A percentile compares a stretch with the other conserved stretches of the same genome.
These are phyloP conservation scores for Yamadazyma trypodendri DNA, from an alignment of 1,139 yeast species.

Conservation along the genomic window DNA sequence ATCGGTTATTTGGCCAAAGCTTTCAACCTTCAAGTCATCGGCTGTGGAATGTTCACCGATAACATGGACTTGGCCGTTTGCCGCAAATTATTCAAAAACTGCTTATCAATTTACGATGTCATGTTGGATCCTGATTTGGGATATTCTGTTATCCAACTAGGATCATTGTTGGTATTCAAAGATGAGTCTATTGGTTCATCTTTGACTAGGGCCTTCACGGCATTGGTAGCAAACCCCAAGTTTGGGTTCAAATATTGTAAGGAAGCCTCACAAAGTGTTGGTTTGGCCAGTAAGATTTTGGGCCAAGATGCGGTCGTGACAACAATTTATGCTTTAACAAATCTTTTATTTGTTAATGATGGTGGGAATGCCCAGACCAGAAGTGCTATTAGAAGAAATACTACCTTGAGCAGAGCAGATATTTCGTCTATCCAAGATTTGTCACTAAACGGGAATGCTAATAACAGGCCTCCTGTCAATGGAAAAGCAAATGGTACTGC, in stretches of 20 bases:
- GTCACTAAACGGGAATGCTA: conserved; percentile 5
- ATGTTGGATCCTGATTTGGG: conserved; percentile 50
- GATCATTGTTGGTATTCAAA: conserved; percentile 51
- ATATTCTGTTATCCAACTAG: conserved; percentile 50
- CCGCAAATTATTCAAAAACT: conserved; percentile 34
- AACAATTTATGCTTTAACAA: conserved; percentile 81
- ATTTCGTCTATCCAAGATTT: conserved; percentile 17
- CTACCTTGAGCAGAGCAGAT: conserved; percentile 20
- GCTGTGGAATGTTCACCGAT: conserved; percentile 44
- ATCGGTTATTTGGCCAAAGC: conserved; percentile 44
- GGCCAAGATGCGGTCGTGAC: conserved; percentile 84
- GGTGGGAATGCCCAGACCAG: conserved; percentile 28
- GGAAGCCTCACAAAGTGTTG: conserved; percentile 41
- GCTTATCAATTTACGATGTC: conserved; percentile 40
- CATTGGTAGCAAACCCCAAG: conserved; percentile 46
- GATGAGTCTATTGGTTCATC: conserved; percentile 47
- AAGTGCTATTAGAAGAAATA: conserved; percentile 26
- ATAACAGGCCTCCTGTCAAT: background rate
- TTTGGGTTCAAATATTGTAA: conserved; percentile 30
- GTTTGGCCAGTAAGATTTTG: conserved; percentile 45
- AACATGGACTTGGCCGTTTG: conserved; percentile 34
- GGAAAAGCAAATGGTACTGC: background rate
- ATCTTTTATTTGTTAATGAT: conserved; percentile 62
- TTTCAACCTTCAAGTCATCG: conserved; percentile 39
- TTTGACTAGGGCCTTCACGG: conserved; percentile 49